Evolutionary conservation across 2,329 filamentous ascomycete genomes (phyloP).

Genomic region (Aureobasidium melanogenum): DNA sequence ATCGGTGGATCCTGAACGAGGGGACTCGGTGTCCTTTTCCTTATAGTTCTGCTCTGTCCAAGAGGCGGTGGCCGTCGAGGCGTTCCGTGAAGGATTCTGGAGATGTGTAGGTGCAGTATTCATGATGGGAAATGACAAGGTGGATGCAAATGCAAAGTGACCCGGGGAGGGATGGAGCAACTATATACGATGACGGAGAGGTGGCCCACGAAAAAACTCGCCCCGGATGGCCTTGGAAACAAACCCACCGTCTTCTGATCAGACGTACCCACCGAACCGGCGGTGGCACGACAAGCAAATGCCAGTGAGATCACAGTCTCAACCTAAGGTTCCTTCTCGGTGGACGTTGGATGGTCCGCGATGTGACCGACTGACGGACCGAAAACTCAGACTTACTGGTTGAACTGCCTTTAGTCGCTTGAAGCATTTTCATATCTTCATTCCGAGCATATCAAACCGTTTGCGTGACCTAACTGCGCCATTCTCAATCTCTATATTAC

Average conservation of each 20-base stretch:
- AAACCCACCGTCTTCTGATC: constrained; percentile 1
- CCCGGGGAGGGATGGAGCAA: neutral
- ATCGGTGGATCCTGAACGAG: neutral
- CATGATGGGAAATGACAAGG: neutral
- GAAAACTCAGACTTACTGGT: constrained; percentile 7
- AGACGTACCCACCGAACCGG: constrained; percentile 1
- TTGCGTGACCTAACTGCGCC: neutral
- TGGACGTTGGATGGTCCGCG: constrained; percentile 10
- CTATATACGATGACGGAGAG: constrained; percentile 9
- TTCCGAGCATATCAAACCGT: neutral
- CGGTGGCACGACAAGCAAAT: constrained; percentile 5
- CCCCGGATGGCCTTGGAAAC: constrained; percentile 2
- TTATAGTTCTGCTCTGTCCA: constrained; percentile 2
- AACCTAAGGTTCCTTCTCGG: constrained; percentile 10
- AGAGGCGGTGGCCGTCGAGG: neutral
- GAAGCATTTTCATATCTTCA: neutral
- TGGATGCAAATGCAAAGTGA: constrained; percentile 2
- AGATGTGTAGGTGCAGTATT: constrained; percentile 4
- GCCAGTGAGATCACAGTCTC: constrained; percentile 12
- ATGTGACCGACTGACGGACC: constrained; percentile 13
- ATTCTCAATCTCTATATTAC: neutral
- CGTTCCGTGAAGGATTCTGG: neutral
- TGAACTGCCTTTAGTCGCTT: neutral
- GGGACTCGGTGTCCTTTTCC: constrained; percentile 5
- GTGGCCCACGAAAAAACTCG: constrained; percentile 5